Evolutionary conservation across 2,329 filamentous ascomycete genomes (phyloP).

Genomic region (Xylariales sp.): DNA sequence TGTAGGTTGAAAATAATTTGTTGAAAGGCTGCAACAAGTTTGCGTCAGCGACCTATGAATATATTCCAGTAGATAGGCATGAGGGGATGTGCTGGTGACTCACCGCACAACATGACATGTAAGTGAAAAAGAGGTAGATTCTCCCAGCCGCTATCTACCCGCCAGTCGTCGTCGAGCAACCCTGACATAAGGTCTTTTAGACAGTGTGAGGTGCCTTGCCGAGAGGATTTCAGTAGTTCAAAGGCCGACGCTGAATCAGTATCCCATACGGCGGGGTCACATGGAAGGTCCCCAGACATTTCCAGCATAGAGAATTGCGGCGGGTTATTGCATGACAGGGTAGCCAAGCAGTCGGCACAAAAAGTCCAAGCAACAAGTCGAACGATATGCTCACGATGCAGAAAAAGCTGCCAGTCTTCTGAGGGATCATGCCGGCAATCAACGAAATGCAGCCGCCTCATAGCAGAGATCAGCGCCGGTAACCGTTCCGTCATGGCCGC

Average conservation of each 20-base stretch:
- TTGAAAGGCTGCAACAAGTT: neutral
- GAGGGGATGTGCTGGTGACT: neutral
- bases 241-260: neutral
- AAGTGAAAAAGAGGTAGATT: neutral
- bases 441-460: slow-evolving; percentile 4
- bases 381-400: slow-evolving; percentile 6
- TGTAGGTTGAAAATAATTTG: neutral
- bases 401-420: slow-evolving; percentile 6
- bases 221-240: neutral
- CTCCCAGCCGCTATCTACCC: neutral
- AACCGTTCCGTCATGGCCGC: neutral
- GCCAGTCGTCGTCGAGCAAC: neutral
- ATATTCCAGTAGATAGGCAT: neutral
- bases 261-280: neutral
- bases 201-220: neutral
- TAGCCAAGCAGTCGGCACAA: slow-evolving; percentile 7
- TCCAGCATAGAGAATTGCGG: slow-evolving; percentile 8
- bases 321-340: slow-evolving; percentile 9
- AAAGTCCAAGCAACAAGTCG: slow-evolving; percentile 10
- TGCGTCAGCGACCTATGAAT: neutral
- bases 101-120: neutral
- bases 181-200: neutral
- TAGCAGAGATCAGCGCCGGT: slow-evolving; percentile 4
- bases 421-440: slow-evolving; percentile 2
- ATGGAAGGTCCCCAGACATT: slow-evolving; percentile 11